These are phyloP conservation scores for Graphilbum fragrans DNA, from an alignment of 2,329 filamentous ascomycete genomes.

Conservation along the genomic window DNA sequence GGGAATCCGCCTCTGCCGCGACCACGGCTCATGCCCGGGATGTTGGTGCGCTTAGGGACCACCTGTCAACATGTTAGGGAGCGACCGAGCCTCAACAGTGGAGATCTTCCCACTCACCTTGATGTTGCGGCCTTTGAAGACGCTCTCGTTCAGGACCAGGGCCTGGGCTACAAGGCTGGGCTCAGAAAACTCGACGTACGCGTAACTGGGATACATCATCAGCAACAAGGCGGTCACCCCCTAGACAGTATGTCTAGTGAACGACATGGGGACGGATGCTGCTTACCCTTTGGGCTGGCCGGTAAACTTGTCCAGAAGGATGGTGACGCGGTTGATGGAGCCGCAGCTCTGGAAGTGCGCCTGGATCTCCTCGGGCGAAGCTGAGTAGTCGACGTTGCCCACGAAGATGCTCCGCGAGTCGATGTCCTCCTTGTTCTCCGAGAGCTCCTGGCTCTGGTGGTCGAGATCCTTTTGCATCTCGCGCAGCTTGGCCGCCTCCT, in stretches of 20 bases:
- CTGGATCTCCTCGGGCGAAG: slow-evolving; percentile 95
- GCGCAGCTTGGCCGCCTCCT: slow-evolving; percentile 72
- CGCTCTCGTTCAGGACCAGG: slow-evolving; percentile 88
- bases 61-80: slow-evolving; percentile 40
- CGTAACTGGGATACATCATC: slow-evolving; percentile 51
- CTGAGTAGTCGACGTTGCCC: slow-evolving; percentile 95
- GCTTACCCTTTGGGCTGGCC: slow-evolving; percentile 96
- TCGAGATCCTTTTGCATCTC: slow-evolving; percentile 83
- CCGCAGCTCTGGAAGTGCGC: slow-evolving; percentile 96
- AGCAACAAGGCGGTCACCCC: neutral
- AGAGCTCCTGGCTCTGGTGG: slow-evolving; percentile 68
- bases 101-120: slow-evolving; percentile 51
- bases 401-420: slow-evolving; percentile 96
- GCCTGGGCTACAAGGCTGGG: slow-evolving; percentile 87
- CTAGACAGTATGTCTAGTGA: neutral
- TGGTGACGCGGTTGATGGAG: slow-evolving; percentile 95
- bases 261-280: neutral
- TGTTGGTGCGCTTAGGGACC: slow-evolving; percentile 84
- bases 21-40: slow-evolving; percentile 86
- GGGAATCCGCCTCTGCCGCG: slow-evolving; percentile 41
- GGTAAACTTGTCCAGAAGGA: slow-evolving; percentile 94
- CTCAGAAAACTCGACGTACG: slow-evolving; percentile 97
- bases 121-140: slow-evolving; percentile 87
- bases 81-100: no score
- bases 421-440: slow-evolving; percentile 91